Conservation (phyloP, 1,284 basidiomycete species). For the Cutaneotrichosporon sp. region DNA sequence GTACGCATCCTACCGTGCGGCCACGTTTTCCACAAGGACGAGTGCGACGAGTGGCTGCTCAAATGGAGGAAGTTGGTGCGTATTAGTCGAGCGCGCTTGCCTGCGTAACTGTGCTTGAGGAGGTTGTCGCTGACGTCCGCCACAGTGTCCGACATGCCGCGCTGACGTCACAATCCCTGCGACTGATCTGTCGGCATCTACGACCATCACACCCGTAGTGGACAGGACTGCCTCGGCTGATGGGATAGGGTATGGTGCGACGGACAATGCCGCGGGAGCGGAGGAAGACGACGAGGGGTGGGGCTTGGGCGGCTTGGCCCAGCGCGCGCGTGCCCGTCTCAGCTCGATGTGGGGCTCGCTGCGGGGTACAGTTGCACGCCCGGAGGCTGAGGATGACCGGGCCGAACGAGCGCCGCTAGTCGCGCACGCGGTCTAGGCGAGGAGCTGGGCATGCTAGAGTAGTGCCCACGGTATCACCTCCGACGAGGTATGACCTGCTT, state of each 20-base stretch:
- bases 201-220: conserved; percentile 20
- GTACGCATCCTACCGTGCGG: conserved; percentile 85
- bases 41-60: conserved; percentile 84
- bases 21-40: conserved; percentile 65
- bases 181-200: conserved; percentile 15
- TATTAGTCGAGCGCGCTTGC: conserved; percentile 15
- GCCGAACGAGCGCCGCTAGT: not conserved
- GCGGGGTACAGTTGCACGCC: not conserved
- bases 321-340: conserved; percentile 1
- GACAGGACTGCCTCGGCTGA: conserved; percentile 1
- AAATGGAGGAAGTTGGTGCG: conserved; percentile 80
- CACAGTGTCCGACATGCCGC: conserved; percentile 87
- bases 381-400: not conserved
- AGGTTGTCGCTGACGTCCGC: too few relatives aligned
- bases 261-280: not conserved
- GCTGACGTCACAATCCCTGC: conserved; percentile 71
- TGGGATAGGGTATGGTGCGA: conserved; percentile 1
- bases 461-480: too few relatives aligned
- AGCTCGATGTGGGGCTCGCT: not conserved
- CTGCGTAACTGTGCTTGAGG: too few relatives aligned
- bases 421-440: not conserved
- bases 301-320: conserved; percentile 1
- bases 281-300: too few relatives aligned
- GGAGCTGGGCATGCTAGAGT: too few relatives aligned
- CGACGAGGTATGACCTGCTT: too few relatives aligned